phyloP scores from a whole-genome alignment of 2,329 filamentous ascomycete species.

The Fusarium veterinarium region DNA sequence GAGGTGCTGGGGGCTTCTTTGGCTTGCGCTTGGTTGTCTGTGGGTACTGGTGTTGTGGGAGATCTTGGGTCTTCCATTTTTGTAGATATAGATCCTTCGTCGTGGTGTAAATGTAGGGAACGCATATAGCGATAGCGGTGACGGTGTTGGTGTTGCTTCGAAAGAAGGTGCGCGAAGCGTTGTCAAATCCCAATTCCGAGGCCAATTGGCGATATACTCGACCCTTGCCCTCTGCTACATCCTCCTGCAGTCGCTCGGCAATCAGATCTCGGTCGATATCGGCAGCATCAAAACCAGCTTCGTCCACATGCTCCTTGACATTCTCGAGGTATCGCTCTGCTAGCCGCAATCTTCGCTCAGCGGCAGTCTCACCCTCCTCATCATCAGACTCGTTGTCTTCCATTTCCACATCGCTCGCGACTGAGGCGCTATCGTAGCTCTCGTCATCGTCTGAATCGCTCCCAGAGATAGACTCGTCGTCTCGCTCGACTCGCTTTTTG shows the following conservation, averaged over 20 bases:
- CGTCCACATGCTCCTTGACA: constrained; percentile 83
- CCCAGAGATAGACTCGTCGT: constrained; percentile 83
- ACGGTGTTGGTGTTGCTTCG: constrained; percentile 81
- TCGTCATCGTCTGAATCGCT: constrained; percentile 79
- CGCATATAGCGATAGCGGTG: constrained; percentile 82
- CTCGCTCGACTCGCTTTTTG: constrained; percentile 62
- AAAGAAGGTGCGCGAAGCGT: constrained; percentile 77
- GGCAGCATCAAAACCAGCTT: constrained; percentile 88
- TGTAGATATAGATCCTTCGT: constrained; percentile 86
- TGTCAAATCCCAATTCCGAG: constrained; percentile 74
- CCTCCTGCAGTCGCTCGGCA: constrained; percentile 88
- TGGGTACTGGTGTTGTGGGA: constrained; percentile 69
- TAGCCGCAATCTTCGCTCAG: constrained; percentile 85
- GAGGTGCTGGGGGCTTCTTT: constrained; percentile 68
- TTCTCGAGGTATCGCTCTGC: constrained; percentile 95
- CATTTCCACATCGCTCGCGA: constrained; percentile 61
- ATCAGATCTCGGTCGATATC: constrained; percentile 94
- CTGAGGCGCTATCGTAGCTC: constrained; percentile 52
- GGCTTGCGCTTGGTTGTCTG: constrained; percentile 69
- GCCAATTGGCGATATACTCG: constrained; percentile 86
- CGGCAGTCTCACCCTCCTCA: constrained; percentile 88
- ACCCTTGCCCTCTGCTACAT: constrained; percentile 91
- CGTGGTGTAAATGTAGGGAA: constrained; percentile 87
- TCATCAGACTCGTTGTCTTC: constrained; percentile 68
- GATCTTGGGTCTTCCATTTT: constrained; percentile 87